Conservation (phyloP, 2,329 filamentous ascomycete species). For the Aspergillus sclerotialis region DNA sequence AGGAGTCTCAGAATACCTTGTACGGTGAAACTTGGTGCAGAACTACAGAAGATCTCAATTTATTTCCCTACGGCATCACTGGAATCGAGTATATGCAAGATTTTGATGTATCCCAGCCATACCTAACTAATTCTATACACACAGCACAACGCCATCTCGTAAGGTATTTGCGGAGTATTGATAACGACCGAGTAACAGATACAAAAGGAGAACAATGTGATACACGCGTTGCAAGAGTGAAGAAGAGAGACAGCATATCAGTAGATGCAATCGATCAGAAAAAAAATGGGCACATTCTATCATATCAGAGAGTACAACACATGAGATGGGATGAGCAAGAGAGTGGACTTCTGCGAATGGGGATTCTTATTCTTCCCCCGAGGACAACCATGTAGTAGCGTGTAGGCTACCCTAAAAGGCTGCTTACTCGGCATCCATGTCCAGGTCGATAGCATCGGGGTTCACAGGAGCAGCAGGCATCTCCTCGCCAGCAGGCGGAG, state of each 20-base stretch:
- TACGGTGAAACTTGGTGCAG: no score
- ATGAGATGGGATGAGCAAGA: no score
- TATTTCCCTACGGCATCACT: no score
- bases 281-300: not conserved
- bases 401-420: no score
- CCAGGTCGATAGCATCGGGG: constrained; percentile 78
- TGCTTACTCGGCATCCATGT: constrained; percentile 31
- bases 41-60: no score
- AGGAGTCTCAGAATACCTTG: no score
- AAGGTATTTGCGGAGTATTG: not conserved
- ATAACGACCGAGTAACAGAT: not conserved
- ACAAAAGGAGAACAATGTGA: not conserved
- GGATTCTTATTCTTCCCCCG: no score
- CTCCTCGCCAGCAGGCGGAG: constrained; percentile 25
- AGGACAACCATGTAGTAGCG: no score
- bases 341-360: no score
- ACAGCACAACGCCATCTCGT: not conserved
- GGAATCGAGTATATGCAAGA: not conserved
- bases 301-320: no score
- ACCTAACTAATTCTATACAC: not conserved
- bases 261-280: not conserved
- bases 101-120: not conserved
- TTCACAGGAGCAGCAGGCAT: constrained; percentile 51
- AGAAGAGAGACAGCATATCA: not conserved
- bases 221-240: not conserved